Base-by-base conservation (phyloP, 768 basidiomycete species). In the Rhizopogon rudus region DNA sequence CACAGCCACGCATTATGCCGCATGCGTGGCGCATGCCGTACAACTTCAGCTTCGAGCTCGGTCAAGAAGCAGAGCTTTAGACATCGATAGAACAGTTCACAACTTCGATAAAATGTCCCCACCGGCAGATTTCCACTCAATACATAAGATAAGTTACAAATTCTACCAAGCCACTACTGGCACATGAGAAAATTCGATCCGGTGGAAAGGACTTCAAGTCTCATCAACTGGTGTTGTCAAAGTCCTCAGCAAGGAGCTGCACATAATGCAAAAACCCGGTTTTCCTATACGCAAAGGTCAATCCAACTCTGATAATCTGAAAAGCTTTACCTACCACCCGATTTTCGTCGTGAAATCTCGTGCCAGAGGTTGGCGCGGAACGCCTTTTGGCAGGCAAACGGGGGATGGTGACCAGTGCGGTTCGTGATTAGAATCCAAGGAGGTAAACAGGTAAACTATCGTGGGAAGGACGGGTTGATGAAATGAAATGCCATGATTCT, bases 401-500 rank as follows among this genome's bases (percentile, higher is more conserved):
- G 74, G 75, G 10, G 67, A 68, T 3, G 71, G 64, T 12, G 75
- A 74, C 71, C 77, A 77, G 54, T 74, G 67, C 0, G 78, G 73
- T 49, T 66, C 62, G 40, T 70, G 65, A 2, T 58, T 60, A 16
- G 72, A 58, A 37, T 64, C 61, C 17, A 59, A 54, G 0, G 77
- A 74, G 0, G 78, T 79, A 51, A 77, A 72, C 29, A 78, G 64
- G 49, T 78, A 80, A 54, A 74, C 64, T 39, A 78, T 67, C 6
- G 67, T 66, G 2, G 77, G 75, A n/a, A 71, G 58, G 9, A 54
- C 54, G 6, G 68, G 66, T 44, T 67, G 67, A 40, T 57, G 52
- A 13, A 66, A 44, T 50, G 57, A 45, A 40, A 46, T 31, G 9
- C 55, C 44, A n/a, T 57, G 58, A 48, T 35, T n/a, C n/a, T 55